A percentile compares a stretch with the other conserved stretches of the same genome.
Conservation (phyloP, 352 stramenopile genomes). For the Phytophthora tubulina region DNA sequence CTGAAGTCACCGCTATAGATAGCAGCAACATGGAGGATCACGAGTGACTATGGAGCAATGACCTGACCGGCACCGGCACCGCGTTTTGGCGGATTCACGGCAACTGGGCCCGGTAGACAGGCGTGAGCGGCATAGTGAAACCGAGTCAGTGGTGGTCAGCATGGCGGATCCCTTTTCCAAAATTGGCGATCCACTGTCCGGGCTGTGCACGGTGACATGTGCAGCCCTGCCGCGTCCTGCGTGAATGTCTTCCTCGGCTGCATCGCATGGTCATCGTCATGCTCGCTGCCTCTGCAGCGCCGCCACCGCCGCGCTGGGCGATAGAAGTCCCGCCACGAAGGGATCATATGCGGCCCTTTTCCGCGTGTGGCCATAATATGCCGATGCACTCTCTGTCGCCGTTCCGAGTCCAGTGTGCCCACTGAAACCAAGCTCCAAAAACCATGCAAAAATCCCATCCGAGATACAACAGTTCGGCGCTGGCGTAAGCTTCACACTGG, state of each 20-base stretch:
- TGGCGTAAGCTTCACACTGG: constrained; percentile 41
- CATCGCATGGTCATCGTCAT: neutral
- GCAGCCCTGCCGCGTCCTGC: neutral
- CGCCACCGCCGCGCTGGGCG: neutral
- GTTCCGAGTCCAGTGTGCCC: constrained; percentile 34
- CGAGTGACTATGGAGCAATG: neutral
- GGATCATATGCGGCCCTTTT: constrained; percentile 24
- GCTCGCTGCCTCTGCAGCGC: neutral
- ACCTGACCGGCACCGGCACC: neutral
- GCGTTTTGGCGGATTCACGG: constrained; percentile 25
- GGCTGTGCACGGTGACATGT: neutral
- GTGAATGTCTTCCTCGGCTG: neutral
- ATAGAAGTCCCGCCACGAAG: constrained; percentile 14
- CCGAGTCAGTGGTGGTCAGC: constrained; percentile 24
- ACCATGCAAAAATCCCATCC: constrained; percentile 46
- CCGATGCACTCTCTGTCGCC: constrained; percentile 20
- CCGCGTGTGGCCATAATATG: constrained; percentile 12
- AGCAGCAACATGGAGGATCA: neutral
- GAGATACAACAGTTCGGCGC: constrained; percentile 41
- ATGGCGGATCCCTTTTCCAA: constrained; percentile 25
- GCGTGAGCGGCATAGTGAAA: constrained; percentile 32
- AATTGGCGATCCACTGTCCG: constrained; percentile 15
- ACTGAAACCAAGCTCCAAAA: constrained; percentile 52
- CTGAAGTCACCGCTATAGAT: neutral
- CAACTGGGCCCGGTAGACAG: constrained; percentile 36